Percentiles rank a stretch among this genome's conserved stretches.
Evolutionary conservation across 2,329 filamentous ascomycete genomes (phyloP).

Genomic region (Colletotrichum acutatum): DNA sequence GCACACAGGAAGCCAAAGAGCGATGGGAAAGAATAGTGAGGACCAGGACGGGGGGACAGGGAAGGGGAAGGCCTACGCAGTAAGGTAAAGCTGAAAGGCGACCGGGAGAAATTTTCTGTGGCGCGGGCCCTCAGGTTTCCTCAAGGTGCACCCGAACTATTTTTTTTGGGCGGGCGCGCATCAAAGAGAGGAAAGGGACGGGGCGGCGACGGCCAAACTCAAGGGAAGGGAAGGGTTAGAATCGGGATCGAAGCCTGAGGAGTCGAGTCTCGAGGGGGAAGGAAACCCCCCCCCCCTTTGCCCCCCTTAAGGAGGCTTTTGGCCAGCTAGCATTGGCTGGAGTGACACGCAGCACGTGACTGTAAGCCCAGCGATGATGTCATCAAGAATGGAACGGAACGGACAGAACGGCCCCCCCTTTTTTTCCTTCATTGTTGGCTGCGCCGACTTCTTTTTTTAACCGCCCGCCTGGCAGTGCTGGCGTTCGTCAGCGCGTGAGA

Average conservation of each 20-base stretch:
- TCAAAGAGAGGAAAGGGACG: conserved; percentile 11
- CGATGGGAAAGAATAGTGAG: conserved; percentile 1
- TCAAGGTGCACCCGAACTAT: background rate
- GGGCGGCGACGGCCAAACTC: background rate
- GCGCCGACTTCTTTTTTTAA: background rate
- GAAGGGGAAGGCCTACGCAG: conserved; percentile 30
- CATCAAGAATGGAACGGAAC: background rate
- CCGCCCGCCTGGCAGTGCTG: background rate
- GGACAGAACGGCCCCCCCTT: background rate
- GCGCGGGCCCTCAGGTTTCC: conserved; percentile 19
- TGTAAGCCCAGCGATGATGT: background rate
- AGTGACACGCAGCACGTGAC: background rate
- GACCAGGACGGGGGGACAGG: conserved; percentile 29
- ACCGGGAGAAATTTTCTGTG: conserved; percentile 31
- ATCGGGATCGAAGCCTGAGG: background rate
- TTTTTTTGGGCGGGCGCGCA: background rate
- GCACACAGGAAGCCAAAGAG: conserved; percentile 12
- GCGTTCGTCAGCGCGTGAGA: background rate
- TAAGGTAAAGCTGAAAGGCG: conserved; percentile 24
- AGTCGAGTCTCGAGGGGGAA: background rate
- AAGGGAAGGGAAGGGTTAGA: background rate
- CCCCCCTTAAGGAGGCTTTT: background rate
- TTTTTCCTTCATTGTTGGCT: background rate
- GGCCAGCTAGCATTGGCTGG: background rate
- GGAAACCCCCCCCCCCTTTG: background rate